A percentile compares a stretch with the other conserved stretches of the same genome.
Evolutionary conservation across 2,329 filamentous ascomycete genomes (phyloP).

Genomic region (Trichothecium roseum): DNA sequence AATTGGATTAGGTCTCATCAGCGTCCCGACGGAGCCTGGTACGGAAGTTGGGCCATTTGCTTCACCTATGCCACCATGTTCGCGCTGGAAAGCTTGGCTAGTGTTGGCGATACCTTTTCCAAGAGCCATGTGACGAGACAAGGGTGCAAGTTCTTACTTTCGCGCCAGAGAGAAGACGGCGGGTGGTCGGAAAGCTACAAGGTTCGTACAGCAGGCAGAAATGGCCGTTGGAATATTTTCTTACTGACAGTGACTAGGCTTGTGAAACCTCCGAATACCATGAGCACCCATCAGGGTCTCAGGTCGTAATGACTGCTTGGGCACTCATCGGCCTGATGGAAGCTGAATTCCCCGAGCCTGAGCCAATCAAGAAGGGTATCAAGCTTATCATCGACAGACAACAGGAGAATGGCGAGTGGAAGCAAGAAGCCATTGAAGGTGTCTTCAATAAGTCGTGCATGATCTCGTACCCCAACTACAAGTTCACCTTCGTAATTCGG

Average conservation of each 20-base stretch:
- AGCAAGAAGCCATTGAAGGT: conserved; percentile 90
- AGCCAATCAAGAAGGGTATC: conserved; percentile 63
- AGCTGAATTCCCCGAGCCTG: conserved; percentile 67
- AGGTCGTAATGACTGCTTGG: conserved; percentile 95
- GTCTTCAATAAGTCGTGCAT: conserved; percentile 99
- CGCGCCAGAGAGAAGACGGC: conserved; percentile 77
- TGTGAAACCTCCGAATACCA: conserved; percentile 69
- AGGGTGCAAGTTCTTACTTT: conserved; percentile 78
- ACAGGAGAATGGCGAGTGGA: conserved; percentile 83
- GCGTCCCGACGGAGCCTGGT: conserved; percentile 81
- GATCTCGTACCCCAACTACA: conserved; percentile 99
- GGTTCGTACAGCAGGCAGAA: conserved; percentile 22
- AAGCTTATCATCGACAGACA: conserved; percentile 78
- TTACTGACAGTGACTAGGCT: conserved; percentile 32
- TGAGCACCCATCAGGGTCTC: conserved; percentile 64
- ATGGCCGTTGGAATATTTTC: not conserved
- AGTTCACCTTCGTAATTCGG: conserved; percentile 91
- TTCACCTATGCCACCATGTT: conserved; percentile 98
- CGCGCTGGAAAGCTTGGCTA: conserved; percentile 74
- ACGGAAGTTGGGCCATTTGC: conserved; percentile 95
- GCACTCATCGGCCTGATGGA: conserved; percentile 73
- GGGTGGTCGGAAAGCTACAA: conserved; percentile 96
- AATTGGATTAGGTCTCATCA: conserved; percentile 76
- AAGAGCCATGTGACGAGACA: conserved; percentile 61
- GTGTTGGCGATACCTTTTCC: conserved; percentile 69